A percentile compares a stretch with the other conserved stretches of the same genome.
Conservation (phyloP, 176 grass and related monocot species). For the Stipa capillata region DNA sequence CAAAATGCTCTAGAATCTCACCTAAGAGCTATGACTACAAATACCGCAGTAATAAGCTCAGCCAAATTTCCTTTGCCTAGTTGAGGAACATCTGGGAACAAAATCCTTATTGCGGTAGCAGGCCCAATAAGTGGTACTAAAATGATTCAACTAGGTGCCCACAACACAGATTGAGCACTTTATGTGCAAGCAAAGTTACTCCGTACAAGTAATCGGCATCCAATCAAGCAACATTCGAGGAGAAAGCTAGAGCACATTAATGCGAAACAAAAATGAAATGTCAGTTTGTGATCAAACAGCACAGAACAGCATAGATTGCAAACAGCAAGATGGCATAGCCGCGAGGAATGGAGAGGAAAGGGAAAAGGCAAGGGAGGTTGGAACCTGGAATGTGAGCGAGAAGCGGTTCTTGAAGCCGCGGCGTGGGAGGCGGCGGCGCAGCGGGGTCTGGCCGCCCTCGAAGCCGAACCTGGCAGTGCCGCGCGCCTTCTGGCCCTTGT, state of each 20-base stretch:
- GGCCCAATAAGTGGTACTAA: background rate
- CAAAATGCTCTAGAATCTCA: background rate
- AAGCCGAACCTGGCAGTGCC: constrained; percentile 84
- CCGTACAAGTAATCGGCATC: background rate
- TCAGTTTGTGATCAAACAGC: background rate
- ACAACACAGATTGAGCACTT: background rate
- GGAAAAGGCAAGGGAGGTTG: background rate
- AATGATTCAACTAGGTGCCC: background rate
- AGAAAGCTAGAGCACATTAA: background rate
- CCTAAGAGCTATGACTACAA: background rate
- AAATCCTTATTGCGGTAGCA: background rate
- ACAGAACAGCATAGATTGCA: background rate
- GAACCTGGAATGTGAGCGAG: constrained; percentile 79
- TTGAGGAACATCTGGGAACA: background rate
- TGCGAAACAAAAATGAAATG: background rate
- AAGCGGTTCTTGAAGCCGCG: constrained; percentile 84
- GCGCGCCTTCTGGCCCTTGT: constrained; percentile 92
- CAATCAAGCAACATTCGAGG: background rate
- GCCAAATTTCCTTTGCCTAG: background rate
- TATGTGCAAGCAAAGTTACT: background rate
- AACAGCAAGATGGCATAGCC: background rate
- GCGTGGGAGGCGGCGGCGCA: constrained; percentile 57
- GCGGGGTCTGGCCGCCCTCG: constrained; percentile 82
- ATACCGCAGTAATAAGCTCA: background rate
- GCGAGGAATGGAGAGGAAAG: background rate